Percentiles rank a stretch among this genome's conserved stretches.
Evolutionary conservation across 163 green algal genomes (phyloP).

Genomic region (Prototheca wickerhamii): DNA sequence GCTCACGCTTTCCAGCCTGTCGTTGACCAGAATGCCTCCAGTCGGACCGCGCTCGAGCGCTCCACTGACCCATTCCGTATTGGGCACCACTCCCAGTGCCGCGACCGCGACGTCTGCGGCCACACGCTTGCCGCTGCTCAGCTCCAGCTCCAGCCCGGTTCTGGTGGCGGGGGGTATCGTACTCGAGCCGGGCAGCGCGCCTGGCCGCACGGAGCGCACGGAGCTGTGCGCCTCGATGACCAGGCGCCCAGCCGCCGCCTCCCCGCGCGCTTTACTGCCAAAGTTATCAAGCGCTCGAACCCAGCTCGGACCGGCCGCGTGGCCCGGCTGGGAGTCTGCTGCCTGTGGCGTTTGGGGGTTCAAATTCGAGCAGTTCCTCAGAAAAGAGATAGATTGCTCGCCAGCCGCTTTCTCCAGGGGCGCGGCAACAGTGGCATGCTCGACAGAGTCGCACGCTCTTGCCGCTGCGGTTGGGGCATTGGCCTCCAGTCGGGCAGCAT

Average conservation of each 20-base stretch:
- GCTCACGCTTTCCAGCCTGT: constrained; percentile 39
- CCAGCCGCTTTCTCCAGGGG: not conserved
- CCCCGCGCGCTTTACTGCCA: not conserved
- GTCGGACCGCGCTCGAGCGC: constrained; percentile 32
- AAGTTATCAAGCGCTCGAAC: constrained; percentile 11
- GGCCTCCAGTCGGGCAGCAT: not conserved
- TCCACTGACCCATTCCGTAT: constrained; percentile 51
- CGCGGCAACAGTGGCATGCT: not conserved
- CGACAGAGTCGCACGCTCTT: not conserved
- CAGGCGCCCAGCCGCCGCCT: not conserved
- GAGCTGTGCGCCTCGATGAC: not conserved
- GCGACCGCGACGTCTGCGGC: constrained; percentile 57
- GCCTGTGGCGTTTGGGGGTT: not conserved
- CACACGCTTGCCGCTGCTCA: constrained; percentile 37
- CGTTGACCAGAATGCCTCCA: constrained; percentile 55
- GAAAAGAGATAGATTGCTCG: too few relatives aligned
- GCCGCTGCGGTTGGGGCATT: too few relatives aligned
- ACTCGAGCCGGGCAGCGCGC: not conserved
- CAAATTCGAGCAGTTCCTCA: too few relatives aligned
- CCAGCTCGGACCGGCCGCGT: constrained; percentile 56
- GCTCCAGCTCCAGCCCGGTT: constrained; percentile 1
- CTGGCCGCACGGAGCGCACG: not conserved
- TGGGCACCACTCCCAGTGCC: constrained; percentile 64
- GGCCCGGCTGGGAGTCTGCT: constrained; percentile 21
- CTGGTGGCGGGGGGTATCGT: not conserved